Conservation (phyloP, 345 rosid species). For the Bretschneidera sinensis region DNA sequence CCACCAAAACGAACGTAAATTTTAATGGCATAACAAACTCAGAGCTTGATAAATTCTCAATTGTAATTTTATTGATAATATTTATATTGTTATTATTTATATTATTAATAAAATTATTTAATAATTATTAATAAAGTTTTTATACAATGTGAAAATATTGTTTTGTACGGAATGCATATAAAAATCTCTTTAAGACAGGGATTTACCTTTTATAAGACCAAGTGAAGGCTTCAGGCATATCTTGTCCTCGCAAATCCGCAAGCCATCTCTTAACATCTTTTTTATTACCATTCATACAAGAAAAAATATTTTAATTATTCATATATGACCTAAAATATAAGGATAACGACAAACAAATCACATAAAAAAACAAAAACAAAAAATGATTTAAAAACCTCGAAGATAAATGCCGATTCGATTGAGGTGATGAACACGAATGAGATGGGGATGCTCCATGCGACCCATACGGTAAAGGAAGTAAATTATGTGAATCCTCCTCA, state of each 20-base stretch:
- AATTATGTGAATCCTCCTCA: constrained; percentile 56
- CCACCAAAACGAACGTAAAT: too few species aligned
- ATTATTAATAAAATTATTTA: background rate
- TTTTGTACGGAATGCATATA: too few species aligned
- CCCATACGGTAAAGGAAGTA: constrained; percentile 60
- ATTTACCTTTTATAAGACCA: constrained; percentile 79
- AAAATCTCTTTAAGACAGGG: too few species aligned
- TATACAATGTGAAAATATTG: too few species aligned
- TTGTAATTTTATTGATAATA: too few species aligned
- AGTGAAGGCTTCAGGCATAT: constrained; percentile 53
- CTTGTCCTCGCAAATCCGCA: constrained; percentile 61
- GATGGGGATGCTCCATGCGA: constrained; percentile 69
- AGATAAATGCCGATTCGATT: constrained; percentile 50
- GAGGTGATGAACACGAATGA: constrained; percentile 52
- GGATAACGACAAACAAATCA: background rate
- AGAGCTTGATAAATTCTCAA: too few species aligned
- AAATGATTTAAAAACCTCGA: constrained; percentile 33
- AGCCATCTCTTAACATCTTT: constrained; percentile 74
- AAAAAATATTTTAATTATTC: too few species aligned
- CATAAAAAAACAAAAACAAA: background rate
- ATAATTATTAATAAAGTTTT: too few species aligned
- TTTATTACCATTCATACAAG: background rate
- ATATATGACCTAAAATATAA: too few species aligned
- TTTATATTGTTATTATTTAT: too few species aligned
- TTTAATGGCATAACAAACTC: too few species aligned